Evolutionary conservation across 2,329 filamentous ascomycete species (phyloP), one percentile per base, ranked within the genome.

Genomic region (Magnaporthiopsis poae): DNA sequence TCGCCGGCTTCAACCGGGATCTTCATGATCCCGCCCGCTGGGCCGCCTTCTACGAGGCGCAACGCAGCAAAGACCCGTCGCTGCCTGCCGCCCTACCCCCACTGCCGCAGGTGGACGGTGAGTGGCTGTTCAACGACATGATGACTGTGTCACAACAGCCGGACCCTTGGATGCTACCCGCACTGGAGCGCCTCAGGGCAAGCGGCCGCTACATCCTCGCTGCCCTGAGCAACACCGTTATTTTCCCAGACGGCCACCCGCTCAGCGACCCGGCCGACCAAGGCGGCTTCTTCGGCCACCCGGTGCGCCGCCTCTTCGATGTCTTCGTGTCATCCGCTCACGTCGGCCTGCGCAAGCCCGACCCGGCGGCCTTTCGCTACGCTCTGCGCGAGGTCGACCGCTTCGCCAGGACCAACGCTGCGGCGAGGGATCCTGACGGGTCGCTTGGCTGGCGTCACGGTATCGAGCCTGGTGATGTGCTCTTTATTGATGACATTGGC

Each of bases 401-500:
- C 68, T 86, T 86, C 70, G 86, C 88, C 1, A 81, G 78, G 73
- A 76, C 80, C 31, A 86, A 86, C 63, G 79, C 79, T 2, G 66
- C 70, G 3, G 77, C 78, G 21, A 66, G 71, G 74, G 64, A 65
- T 21, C 56, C 75, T 79, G 69, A 64, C 29, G 80, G 79, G 0
- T 71, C 69, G 11, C 70, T 77, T 52, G 82, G 81, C 4, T 84
- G 83, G 80, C 76, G 75, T 21, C 77, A 79, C 7, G 80, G 82
- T 0, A 80, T 96, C 11, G 76, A 79, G 66, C 79, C 89, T 0
- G 79, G 79, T 0, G 91, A 97, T 66, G 81, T 97, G 61, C 78
- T 96, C 5, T 99, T 99, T 75, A 78, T 97, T 64, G 95, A 97
- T 75, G 93, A 97, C 72, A 96, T 99, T 75, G 95, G 95, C 1